Evolutionary conservation across 1,284 basidiomycete species (phyloP).

Genomic region (Puccinia brachypodii): DNA sequence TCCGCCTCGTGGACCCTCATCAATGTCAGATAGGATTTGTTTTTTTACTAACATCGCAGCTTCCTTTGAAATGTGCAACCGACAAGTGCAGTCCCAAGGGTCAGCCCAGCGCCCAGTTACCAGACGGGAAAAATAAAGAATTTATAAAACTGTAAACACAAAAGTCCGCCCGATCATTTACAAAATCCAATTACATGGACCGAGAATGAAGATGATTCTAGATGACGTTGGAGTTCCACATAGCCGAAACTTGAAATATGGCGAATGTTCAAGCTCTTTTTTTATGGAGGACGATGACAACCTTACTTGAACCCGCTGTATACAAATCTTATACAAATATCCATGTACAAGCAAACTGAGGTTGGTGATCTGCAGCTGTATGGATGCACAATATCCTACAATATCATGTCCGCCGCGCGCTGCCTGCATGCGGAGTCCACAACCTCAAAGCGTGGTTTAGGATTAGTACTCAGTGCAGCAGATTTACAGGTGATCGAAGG

Average conservation of each 20-base stretch:
- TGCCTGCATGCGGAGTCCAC: neutral
- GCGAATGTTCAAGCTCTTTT: neutral
- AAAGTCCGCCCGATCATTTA: too few species aligned
- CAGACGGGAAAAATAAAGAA: too few species aligned
- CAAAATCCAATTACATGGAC: neutral
- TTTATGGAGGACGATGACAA: neutral
- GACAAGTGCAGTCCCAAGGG: neutral
- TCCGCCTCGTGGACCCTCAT: too few species aligned
- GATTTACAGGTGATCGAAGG: too few species aligned
- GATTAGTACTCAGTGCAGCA: too few species aligned
- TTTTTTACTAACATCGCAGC: too few species aligned
- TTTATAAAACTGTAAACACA: too few species aligned
- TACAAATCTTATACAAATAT: neutral
- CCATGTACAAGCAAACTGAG: neutral
- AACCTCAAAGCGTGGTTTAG: too few species aligned
- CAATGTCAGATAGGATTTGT: too few species aligned
- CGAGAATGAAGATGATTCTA: neutral
- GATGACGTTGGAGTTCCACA: neutral
- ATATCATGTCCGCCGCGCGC: neutral
- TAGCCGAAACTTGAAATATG: neutral
- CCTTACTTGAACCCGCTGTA: neutral
- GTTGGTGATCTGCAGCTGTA: neutral
- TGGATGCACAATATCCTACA: neutral
- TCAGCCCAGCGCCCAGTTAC: neutral
- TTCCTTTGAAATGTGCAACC: neutral